Evolutionary conservation across 116 monocot species (phyloP).

Genomic region (Zostera marina): DNA sequence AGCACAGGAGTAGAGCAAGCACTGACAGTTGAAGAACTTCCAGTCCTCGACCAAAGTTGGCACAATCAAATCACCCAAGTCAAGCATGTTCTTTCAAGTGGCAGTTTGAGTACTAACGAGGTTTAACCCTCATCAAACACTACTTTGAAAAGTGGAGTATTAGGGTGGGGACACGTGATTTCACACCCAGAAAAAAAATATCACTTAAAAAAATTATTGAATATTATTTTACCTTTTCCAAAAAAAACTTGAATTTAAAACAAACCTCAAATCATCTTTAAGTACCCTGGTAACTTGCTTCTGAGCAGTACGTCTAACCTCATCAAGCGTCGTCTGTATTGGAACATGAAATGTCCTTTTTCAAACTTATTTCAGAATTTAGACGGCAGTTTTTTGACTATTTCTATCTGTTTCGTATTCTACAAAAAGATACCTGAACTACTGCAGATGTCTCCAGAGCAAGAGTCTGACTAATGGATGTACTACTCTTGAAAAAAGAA

Average conservation of each 20-base stretch:
- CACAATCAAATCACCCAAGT: too few relatives aligned
- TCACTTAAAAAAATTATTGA: too few relatives aligned
- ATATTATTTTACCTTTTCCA: too few relatives aligned
- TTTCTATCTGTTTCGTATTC: neutral
- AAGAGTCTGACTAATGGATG: slow-evolving; percentile 60
- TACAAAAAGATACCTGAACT: slow-evolving; percentile 49
- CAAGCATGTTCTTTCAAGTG: too few relatives aligned
- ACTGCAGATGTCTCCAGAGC: slow-evolving; percentile 90
- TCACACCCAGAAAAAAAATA: too few relatives aligned
- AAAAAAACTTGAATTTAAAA: slow-evolving; percentile 3
- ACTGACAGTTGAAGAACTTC: too few relatives aligned
- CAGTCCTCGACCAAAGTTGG: too few relatives aligned
- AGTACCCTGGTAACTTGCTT: slow-evolving; percentile 59
- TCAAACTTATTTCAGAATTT: neutral
- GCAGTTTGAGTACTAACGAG: too few relatives aligned
- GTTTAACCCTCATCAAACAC: too few relatives aligned
- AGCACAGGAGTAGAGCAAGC: too few relatives aligned
- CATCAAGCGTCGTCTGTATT: slow-evolving; percentile 87
- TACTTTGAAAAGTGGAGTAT: too few relatives aligned
- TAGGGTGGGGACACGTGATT: too few relatives aligned
- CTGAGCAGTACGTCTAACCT: slow-evolving; percentile 84
- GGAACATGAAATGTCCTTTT: slow-evolving; percentile 5
- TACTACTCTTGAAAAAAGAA: slow-evolving; percentile 72
- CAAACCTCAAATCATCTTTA: slow-evolving; percentile 77
- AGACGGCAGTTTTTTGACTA: neutral